Evolutionary conservation across 177 flowering plant species (phyloP).

Genomic region (Viscum album): DNA sequence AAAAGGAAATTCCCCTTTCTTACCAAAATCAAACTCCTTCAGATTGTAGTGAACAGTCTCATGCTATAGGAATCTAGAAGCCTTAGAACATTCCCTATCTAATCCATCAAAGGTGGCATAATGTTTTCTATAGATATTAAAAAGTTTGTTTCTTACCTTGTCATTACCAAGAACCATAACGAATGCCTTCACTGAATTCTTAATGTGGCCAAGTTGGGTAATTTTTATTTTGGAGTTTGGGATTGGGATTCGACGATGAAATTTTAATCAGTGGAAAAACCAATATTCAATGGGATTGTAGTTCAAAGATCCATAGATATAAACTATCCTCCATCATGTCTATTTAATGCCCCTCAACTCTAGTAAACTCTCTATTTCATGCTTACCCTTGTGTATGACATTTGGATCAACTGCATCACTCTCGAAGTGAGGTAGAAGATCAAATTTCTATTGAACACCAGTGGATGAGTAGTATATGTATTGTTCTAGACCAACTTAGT

Average conservation of each 20-base stretch:
- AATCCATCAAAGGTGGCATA: conserved; percentile 92
- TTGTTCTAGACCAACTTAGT: too few species aligned
- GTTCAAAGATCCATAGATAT: conserved; percentile 89
- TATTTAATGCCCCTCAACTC: conserved; percentile 59
- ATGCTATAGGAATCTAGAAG: conserved; percentile 93
- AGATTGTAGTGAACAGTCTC: conserved; percentile 80
- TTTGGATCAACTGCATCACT: conserved; percentile 76
- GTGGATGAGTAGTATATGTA: conserved; percentile 97
- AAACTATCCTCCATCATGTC: conserved; percentile 90
- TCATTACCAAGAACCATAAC: conserved; percentile 74
- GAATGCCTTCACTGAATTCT: conserved; percentile 87
- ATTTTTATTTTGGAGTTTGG: conserved; percentile 86
- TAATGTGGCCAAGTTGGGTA: conserved; percentile 89
- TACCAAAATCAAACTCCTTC: conserved; percentile 88
- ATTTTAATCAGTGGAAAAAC: conserved; percentile 96
- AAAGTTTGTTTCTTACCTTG: conserved; percentile 76
- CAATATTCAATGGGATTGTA: conserved; percentile 98
- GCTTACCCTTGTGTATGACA: conserved; percentile 98
- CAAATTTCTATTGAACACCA: conserved; percentile 89
- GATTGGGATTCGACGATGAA: conserved; percentile 91
- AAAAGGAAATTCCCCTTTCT: conserved; percentile 94
- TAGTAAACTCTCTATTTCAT: conserved; percentile 73
- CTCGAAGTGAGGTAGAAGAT: conserved; percentile 74
- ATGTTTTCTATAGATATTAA: conserved; percentile 82
- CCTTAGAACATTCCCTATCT: conserved; percentile 80